These are phyloP conservation scores for Leishmania gerbilli DNA, from an alignment of 208 protist genomes.

Conservation along the genomic window DNA sequence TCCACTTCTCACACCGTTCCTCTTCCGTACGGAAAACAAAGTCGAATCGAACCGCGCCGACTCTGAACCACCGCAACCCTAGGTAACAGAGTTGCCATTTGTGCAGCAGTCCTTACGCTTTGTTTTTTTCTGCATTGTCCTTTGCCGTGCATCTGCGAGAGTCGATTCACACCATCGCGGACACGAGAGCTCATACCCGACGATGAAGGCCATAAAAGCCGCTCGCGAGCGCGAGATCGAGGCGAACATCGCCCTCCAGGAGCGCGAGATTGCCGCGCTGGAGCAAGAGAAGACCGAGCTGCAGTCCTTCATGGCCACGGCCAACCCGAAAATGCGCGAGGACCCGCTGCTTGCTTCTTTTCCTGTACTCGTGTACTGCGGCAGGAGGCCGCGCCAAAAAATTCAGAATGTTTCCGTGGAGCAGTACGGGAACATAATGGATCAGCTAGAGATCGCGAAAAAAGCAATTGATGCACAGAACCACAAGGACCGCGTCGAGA, in stretches of 20 bases:
- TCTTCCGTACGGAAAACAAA: too few relatives aligned
- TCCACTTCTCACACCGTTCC: too few relatives aligned
- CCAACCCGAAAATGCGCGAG: conserved; percentile 28
- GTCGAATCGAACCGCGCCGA: background rate
- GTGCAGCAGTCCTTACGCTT: background rate
- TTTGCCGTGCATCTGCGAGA: background rate
- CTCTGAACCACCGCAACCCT: background rate
- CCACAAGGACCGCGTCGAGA: conserved; percentile 37
- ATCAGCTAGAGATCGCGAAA: conserved; percentile 71
- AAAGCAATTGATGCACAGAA: conserved; percentile 72
- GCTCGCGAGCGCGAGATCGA: conserved; percentile 74
- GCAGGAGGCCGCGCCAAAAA: conserved; percentile 40
- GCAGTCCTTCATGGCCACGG: conserved; percentile 44
- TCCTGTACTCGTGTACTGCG: conserved; percentile 82
- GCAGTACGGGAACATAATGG: conserved; percentile 67
- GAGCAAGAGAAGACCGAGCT: conserved; percentile 54
- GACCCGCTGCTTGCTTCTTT: conserved; percentile 64
- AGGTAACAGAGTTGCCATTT: background rate
- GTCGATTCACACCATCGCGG: background rate
- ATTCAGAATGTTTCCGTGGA: conserved; percentile 60
- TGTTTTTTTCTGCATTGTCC: background rate
- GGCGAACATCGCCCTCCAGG: conserved; percentile 53
- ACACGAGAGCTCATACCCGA: background rate
- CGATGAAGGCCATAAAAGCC: conserved; percentile 54
- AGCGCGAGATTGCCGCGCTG: conserved; percentile 67